A percentile compares a stretch with the other conserved stretches of the same genome.
Evolutionary conservation across 129 eudicot species (phyloP).

Genomic region (Scalesia atractyloides): DNA sequence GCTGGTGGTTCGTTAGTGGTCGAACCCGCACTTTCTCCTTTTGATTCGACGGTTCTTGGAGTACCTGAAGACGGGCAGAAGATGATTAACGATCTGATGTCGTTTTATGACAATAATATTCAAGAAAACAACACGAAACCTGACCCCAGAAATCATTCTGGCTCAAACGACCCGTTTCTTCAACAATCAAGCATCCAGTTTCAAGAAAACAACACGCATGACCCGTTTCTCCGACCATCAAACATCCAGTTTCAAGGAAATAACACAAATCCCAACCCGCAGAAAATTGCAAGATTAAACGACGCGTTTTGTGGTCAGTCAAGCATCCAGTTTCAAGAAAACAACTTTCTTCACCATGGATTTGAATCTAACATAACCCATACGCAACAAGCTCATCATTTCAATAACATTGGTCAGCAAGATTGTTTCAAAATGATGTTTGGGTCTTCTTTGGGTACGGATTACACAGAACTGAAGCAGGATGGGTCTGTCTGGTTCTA

Average conservation of each 20-base stretch:
- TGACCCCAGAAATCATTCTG: slow-evolving; percentile 14
- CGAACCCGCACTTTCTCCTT: slow-evolving; percentile 28
- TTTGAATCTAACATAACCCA: slow-evolving; percentile 36
- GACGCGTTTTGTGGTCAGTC: slow-evolving; percentile 39
- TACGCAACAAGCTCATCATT: slow-evolving; percentile 34
- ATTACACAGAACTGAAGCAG: slow-evolving; percentile 39
- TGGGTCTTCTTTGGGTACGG: slow-evolving; percentile 44
- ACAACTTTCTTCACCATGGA: slow-evolving; percentile 39
- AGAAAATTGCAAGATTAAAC: too few species aligned
- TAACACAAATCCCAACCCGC: slow-evolving; percentile 24
- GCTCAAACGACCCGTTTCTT: slow-evolving; percentile 37
- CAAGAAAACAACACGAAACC: slow-evolving; percentile 44
- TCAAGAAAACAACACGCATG: slow-evolving; percentile 46
- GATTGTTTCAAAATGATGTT: slow-evolving; percentile 54
- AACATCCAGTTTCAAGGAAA: slow-evolving; percentile 45
- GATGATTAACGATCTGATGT: slow-evolving; percentile 69
- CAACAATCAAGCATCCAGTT: slow-evolving; percentile 40
- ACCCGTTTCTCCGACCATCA: slow-evolving; percentile 39
- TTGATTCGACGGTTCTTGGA: slow-evolving; percentile 50
- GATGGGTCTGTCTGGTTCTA: slow-evolving; percentile 55
- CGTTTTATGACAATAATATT: slow-evolving; percentile 54
- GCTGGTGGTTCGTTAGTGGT: slow-evolving; percentile 4
- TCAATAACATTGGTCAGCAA: slow-evolving; percentile 36
- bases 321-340: slow-evolving; percentile 41
- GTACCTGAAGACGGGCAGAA: slow-evolving; percentile 83